Evolutionary conservation across 345 rosid genomes (phyloP).

Genomic region (Lepidium sativum): DNA sequence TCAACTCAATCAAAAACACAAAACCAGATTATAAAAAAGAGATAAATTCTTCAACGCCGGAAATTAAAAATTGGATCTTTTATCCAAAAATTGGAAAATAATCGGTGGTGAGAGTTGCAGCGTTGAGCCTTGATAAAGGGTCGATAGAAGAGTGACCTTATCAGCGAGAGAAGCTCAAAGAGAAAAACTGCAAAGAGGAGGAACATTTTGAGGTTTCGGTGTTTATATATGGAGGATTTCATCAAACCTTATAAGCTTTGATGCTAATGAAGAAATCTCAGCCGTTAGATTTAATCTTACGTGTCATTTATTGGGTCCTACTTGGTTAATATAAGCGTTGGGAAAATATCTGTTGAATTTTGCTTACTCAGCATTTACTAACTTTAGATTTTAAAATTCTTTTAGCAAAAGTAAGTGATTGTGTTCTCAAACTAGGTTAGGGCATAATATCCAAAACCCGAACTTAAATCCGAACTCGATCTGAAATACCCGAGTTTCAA

Average conservation of each 20-base stretch:
- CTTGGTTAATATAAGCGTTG: neutral
- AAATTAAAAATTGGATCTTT: constrained; percentile 11
- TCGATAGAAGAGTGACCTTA: constrained; percentile 20
- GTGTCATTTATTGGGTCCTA: constrained; percentile 8
- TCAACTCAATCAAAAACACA: constrained; percentile 5
- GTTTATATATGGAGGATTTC: constrained; percentile 20
- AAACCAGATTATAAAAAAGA: neutral
- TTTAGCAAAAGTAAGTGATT: neutral
- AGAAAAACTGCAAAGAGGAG: neutral
- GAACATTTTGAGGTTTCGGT: neutral
- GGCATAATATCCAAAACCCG: too few species aligned
- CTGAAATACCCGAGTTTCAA: too few species aligned
- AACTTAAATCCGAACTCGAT: too few species aligned
- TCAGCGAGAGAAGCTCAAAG: constrained; percentile 10
- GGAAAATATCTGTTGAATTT: neutral
- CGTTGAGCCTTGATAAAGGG: constrained; percentile 21
- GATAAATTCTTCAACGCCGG: neutral
- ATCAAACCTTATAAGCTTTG: constrained; percentile 24
- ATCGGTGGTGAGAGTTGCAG: constrained; percentile 32
- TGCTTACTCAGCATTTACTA: neutral
- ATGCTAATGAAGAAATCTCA: constrained; percentile 1
- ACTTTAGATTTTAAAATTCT: too few species aligned
- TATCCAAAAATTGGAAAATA: constrained; percentile 15
- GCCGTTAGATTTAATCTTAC: constrained; percentile 12
- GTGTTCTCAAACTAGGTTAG: neutral